Percentiles rank a stretch among this genome's conserved stretches.
Conservation (phyloP, 2,329 filamentous ascomycete species). For the Colletotrichum musae region DNA sequence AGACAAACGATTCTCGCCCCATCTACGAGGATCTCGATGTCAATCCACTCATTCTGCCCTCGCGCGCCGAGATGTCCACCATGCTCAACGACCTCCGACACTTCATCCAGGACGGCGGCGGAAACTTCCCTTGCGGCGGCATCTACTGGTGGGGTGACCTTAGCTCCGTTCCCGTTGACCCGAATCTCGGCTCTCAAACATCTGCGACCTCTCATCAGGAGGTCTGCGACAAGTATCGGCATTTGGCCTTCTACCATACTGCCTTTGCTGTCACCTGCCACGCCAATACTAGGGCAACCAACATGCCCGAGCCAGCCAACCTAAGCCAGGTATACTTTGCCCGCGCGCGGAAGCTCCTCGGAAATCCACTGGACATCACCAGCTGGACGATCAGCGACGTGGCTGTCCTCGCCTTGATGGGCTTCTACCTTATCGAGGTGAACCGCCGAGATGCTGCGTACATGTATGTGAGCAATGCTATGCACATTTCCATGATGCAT, state of each 20-base stretch:
- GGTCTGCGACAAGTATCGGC: slow-evolving; percentile 48
- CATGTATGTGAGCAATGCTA: slow-evolving; percentile 62
- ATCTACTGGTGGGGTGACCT: slow-evolving; percentile 65
- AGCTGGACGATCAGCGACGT: slow-evolving; percentile 60
- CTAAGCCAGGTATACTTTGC: slow-evolving; percentile 62
- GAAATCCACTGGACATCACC: slow-evolving; percentile 62
- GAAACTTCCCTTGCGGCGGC: slow-evolving; percentile 59
- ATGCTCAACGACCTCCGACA: slow-evolving; percentile 59
- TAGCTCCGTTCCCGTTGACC: slow-evolving; percentile 48
- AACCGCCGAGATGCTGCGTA: slow-evolving; percentile 65
- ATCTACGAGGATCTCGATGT: slow-evolving; percentile 52
- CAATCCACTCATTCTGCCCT: slow-evolving; percentile 57
- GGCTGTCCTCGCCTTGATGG: slow-evolving; percentile 61
- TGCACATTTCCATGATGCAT: slow-evolving; percentile 63
- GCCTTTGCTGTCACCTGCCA: slow-evolving; percentile 59
- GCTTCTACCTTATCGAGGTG: slow-evolving; percentile 64
- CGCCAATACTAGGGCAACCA: slow-evolving; percentile 48
- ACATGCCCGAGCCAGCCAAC: slow-evolving; percentile 48
- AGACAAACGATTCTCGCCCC: slow-evolving; percentile 62
- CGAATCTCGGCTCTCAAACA: slow-evolving; percentile 41
- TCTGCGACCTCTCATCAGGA: slow-evolving; percentile 43
- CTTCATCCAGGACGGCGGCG: slow-evolving; percentile 62
- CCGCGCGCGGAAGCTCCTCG: slow-evolving; percentile 58
- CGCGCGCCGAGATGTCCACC: slow-evolving; percentile 51
- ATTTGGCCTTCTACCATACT: slow-evolving; percentile 61